A percentile compares a stretch with the other conserved stretches of the same genome.
Evolutionary conservation across 1,284 basidiomycete genomes (phyloP).

Genomic region (Phellinidium pouzarii): DNA sequence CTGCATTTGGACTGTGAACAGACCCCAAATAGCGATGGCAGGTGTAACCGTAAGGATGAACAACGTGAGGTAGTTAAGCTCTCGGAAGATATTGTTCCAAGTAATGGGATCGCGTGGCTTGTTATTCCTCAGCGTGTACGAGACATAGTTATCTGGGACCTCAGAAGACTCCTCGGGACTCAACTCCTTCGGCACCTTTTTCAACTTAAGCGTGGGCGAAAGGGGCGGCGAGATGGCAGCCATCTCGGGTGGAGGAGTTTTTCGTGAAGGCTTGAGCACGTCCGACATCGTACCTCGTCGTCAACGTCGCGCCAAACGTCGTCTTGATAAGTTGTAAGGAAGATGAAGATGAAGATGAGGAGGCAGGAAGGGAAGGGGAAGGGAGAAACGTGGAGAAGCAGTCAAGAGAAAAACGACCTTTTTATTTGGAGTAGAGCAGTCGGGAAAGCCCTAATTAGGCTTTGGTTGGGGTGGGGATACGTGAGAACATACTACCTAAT

Average conservation of each 20-base stretch:
- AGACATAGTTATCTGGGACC: slow-evolving; percentile 87
- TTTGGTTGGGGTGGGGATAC: neutral
- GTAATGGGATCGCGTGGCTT: slow-evolving; percentile 75
- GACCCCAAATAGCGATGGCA: slow-evolving; percentile 62
- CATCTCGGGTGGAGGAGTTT: slow-evolving; percentile 22
- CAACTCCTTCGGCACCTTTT: slow-evolving; percentile 29
- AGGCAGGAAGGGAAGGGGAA: neutral
- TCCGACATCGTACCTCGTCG: slow-evolving; percentile 11
- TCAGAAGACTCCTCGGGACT: slow-evolving; percentile 45
- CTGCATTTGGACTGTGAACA: slow-evolving; percentile 47
- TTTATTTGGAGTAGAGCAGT: neutral
- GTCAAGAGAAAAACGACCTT: neutral
- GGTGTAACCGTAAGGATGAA: slow-evolving; percentile 69
- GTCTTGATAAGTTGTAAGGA: slow-evolving; percentile 1
- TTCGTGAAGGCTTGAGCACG: slow-evolving; percentile 19
- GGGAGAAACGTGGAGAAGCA: neutral
- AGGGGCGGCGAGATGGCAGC: slow-evolving; percentile 21
- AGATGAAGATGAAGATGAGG: neutral
- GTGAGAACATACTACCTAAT: neutral
- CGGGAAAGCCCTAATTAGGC: neutral
- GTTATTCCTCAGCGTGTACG: slow-evolving; percentile 72
- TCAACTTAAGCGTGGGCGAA: slow-evolving; percentile 18
- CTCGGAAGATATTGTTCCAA: slow-evolving; percentile 57
- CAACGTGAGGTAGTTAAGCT: slow-evolving; percentile 69
- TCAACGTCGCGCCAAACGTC: slow-evolving; percentile 8